Evolutionary conservation across 257 asterid species (phyloP), one percentile per base, ranked within the genome.

Genomic region (Osmanthus fragrans): DNA sequence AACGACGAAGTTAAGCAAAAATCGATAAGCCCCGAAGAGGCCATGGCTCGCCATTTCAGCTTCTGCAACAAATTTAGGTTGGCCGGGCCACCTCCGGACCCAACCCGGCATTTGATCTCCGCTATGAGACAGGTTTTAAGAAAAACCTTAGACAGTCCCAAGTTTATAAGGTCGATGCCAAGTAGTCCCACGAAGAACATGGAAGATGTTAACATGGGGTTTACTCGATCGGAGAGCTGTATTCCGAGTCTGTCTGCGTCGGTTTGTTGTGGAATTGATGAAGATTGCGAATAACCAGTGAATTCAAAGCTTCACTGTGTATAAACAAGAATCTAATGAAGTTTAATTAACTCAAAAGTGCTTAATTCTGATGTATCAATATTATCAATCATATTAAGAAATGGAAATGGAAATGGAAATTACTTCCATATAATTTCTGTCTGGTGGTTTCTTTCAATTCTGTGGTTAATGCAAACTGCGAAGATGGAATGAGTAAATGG

Each of bases 1-100:
- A 87, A 89, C 58, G 88, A 89, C 51, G 97, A 93, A 80, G 76
- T 80, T 3, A 69, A 80, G 16, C 82, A 83, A 79, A 83, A 88
- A 80, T 80, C 80, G 73, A 91, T 93, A 56, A 91, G 88, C 87
- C 86, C 87, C 21, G 97, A 90, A 37, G 96, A 93, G 66, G 98
- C 98, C 19, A 73, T 93, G 85, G 89, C 82, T 76, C 91, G 92
- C 0, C 97, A 93, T 70, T 73, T 82, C 12, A 88, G 79, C 82
- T 91, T 93, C 81, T 90, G 97, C 87, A 84, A 77, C 71, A 87
- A 84, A 64, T 86, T 91, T 72, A 89, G 91, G 81, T 89, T 92
- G 15, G 82, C 91, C 12, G 83, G 85, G 4, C 94, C 97, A 39
- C 91, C 94, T 0, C 83, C 74, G n/a, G 91, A 93, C 76, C 89